Evolutionary conservation across 805 yeast species (phyloP), one percentile per base, ranked within the genome.

Genomic region (Wickerhamomyces xylosicus): DNA sequence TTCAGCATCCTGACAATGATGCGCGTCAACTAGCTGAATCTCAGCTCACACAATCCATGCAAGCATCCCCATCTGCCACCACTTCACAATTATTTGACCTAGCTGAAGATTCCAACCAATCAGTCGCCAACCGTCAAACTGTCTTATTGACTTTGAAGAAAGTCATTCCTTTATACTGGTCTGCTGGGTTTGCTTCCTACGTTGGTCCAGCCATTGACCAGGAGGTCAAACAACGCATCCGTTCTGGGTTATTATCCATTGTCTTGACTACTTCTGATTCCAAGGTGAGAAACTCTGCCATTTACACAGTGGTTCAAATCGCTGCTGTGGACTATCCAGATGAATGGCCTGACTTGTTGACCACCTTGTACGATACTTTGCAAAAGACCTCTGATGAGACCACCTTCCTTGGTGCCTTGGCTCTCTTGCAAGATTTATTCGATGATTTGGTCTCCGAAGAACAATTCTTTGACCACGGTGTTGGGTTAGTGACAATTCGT

Each of bases 251-350:
- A 28, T 43, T 89, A 33, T 45, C 54, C 3, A 55, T 85, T 22
- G 53, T 58, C 14, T 41, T 66, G 3, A 63, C 74, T 16, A 65
- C 64, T 6, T 57, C 66, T 3, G 71, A 72, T 44, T 64, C 81
- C 9, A 84, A 80, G 49, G 63, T 89, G 14, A 67, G 85, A 42
- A 71, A 69, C 22, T 71, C 83, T 37, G 73, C 83, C 2, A 77
- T 89, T 2, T 79, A 85, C 46, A 79, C 84, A 14, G 72, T 87
- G 15, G 83, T 83, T 5, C 94, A 84, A 50, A 84, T 90, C 14
- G 86, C 95, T 1, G 81, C 83, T 3, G 83, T 79, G 2, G 98
- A 90, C 53, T 90, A 74, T 52, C 98, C 98, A 0, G 97, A 92
- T 53, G 95, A 86, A 54, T 90, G 97, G 97, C 95, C 97, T 0